Percentiles rank a stretch among this genome's conserved stretches.
phyloP scores from a whole-genome alignment of 2,329 filamentous ascomycete genomes.

The Ophiocordyceps polyrhachis-furcata region DNA sequence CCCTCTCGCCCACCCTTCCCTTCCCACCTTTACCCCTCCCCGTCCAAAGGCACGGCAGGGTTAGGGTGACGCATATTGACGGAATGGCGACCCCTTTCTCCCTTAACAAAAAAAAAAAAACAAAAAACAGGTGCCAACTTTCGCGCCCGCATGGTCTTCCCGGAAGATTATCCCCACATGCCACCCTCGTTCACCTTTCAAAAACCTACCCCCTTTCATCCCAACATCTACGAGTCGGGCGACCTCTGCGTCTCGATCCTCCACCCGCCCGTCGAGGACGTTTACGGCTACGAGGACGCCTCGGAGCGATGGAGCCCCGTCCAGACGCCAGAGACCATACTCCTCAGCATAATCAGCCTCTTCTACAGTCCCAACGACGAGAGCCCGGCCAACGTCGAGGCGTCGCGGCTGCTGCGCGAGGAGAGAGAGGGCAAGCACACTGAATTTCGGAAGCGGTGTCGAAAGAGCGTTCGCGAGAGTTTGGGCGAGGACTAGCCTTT shows the following conservation, averaged over 20 bases:
- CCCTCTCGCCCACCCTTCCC: background rate
- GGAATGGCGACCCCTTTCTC: too few species aligned
- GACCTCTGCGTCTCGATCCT: slow-evolving; percentile 94
- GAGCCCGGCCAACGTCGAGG: slow-evolving; percentile 87
- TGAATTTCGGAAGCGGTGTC: slow-evolving; percentile 63
- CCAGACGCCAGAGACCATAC: slow-evolving; percentile 84
- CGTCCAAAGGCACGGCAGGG: background rate
- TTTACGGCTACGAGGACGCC: slow-evolving; percentile 81
- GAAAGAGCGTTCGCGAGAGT: slow-evolving; percentile 65
- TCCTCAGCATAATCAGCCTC: slow-evolving; percentile 82
- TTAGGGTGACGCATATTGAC: background rate
- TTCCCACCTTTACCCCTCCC: too few species aligned
- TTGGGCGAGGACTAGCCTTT: slow-evolving; percentile 45
- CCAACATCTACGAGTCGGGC: slow-evolving; percentile 78
- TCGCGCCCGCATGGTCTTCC: slow-evolving; percentile 68
- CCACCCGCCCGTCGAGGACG: slow-evolving; percentile 85
- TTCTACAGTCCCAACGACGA: slow-evolving; percentile 88
- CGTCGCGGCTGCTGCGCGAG: slow-evolving; percentile 71
- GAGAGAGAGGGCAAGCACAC: slow-evolving; percentile 40
- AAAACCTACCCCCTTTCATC: slow-evolving; percentile 70
- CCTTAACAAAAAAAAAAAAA: too few species aligned
- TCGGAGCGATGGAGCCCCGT: slow-evolving; percentile 88
- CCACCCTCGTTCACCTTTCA: slow-evolving; percentile 83
- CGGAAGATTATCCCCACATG: slow-evolving; percentile 65
- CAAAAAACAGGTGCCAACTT: slow-evolving; percentile 69